Evolutionary conservation across 306 rosid genomes (phyloP).

Genomic region (Vigna mungo): DNA sequence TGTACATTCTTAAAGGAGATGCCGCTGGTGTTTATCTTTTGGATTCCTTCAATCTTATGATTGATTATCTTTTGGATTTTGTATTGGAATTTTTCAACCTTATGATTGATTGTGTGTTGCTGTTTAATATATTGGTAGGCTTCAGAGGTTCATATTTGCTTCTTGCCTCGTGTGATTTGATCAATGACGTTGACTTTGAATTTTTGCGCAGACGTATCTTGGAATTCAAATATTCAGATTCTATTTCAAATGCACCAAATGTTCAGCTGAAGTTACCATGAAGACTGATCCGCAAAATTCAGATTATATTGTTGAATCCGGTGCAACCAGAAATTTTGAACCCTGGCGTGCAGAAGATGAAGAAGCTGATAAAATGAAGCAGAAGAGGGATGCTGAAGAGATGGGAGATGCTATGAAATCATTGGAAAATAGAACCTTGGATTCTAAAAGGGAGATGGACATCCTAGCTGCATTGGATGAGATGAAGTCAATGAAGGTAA

Average conservation of each 20-base stretch:
- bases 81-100: constrained; percentile 5
- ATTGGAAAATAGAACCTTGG: constrained; percentile 84
- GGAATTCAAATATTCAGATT: constrained; percentile 90
- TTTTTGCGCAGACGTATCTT: constrained; percentile 71
- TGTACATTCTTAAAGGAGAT: constrained; percentile 41
- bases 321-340: constrained; percentile 69
- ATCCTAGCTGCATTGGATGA: constrained; percentile 95
- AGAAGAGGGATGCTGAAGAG: constrained; percentile 81
- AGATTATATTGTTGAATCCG: constrained; percentile 85
- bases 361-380: constrained; percentile 49
- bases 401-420: constrained; percentile 93
- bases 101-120: constrained; percentile 10
- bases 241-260: constrained; percentile 84
- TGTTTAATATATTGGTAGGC: background rate
- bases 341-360: constrained; percentile 88
- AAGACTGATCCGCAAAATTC: constrained; percentile 95
- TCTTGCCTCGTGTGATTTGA: constrained; percentile 29
- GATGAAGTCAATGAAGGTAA: constrained; percentile 97
- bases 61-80: constrained; percentile 26
- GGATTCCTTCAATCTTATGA: constrained; percentile 2
- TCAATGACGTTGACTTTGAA: constrained; percentile 17
- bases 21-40: constrained; percentile 44
- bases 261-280: constrained; percentile 87
- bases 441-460: constrained; percentile 77
- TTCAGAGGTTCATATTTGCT: no score